Percentiles rank a stretch among this genome's conserved stretches.
Evolutionary conservation across 2,329 filamentous ascomycete species (phyloP).

Genomic region (Esteya vermicola): DNA sequence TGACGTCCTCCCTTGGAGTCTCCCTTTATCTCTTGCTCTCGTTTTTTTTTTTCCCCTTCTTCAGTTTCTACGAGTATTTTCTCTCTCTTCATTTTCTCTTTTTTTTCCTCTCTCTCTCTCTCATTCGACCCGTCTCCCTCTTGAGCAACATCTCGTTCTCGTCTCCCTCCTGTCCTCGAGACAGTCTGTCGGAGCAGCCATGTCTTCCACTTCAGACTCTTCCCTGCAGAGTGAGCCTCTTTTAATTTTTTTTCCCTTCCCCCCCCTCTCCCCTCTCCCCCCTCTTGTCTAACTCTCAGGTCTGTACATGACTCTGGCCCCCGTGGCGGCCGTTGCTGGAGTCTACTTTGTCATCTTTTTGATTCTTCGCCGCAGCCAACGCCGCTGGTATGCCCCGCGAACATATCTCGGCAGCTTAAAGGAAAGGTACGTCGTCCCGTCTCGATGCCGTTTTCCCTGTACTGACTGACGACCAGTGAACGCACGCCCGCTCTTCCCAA

Average conservation of each 20-base stretch:
- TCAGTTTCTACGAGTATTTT: too few species aligned
- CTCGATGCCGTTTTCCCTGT: not conserved
- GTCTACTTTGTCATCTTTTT: conserved; percentile 30
- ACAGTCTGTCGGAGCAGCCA: not conserved
- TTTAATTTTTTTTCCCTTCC: not conserved
- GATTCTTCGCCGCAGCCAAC: conserved; percentile 27
- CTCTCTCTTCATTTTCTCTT: not conserved
- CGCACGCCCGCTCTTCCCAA: conserved; percentile 44
- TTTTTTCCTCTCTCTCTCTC: not conserved
- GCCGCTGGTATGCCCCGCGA: conserved; percentile 34
- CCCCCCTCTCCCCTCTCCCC: not conserved
- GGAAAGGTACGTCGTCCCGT: conserved; percentile 17
- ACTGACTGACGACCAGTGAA: conserved; percentile 24
- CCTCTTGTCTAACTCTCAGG: conserved; percentile 11
- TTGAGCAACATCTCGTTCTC: not conserved
- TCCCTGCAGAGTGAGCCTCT: too few species aligned
- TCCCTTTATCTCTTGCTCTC: not conserved
- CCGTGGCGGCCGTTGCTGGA: conserved; percentile 21
- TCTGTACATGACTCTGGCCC: conserved; percentile 27
- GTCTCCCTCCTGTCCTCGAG: too few species aligned
- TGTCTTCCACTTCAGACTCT: not conserved
- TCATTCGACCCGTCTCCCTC: not conserved
- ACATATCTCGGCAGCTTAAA: conserved; percentile 33
- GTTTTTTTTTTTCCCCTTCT: not conserved
- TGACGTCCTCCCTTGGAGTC: too few species aligned